These are phyloP conservation scores for Zymoseptoria brevis DNA, from an alignment of 2,329 filamentous ascomycete species.

Conservation along the genomic window DNA sequence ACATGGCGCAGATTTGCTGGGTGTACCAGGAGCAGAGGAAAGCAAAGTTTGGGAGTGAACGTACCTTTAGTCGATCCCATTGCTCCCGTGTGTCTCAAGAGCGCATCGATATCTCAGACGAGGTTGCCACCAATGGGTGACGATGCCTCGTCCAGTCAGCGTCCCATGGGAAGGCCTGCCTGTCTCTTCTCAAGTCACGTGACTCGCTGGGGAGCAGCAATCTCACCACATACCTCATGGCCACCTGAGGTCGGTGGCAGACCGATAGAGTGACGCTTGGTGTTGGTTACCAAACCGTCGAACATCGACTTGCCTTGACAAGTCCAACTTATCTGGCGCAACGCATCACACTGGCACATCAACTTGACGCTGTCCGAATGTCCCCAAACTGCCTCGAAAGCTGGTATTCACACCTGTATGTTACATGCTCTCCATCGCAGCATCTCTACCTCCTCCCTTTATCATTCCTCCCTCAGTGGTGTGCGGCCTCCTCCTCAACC, in stretches of 20 bases:
- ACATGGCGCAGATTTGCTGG: too few species aligned
- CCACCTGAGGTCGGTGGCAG: neutral
- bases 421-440: neutral
- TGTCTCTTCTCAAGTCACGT: neutral
- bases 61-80: too few species aligned
- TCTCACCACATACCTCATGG: neutral
- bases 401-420: slow-evolving; percentile 1
- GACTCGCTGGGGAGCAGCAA: neutral
- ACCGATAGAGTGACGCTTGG: neutral
- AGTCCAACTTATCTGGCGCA: neutral
- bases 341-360: neutral
- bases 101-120: too few species aligned
- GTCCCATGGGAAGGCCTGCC: neutral
- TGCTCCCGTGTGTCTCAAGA: too few species aligned
- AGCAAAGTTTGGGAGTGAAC: too few species aligned
- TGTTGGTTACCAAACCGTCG: neutral
- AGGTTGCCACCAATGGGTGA: neutral
- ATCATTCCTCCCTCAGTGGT: slow-evolving; percentile 8
- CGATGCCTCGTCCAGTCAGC: neutral
- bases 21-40: too few species aligned
- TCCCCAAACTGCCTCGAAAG: neutral
- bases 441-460: neutral
- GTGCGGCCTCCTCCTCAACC: slow-evolving; percentile 20
- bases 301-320: neutral
- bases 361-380: neutral